Evolutionary conservation across 192 early-diverging fungal genomes (phyloP), one percentile per base, ranked within the genome.

Genomic region (Martensiomyces pterosporus): DNA sequence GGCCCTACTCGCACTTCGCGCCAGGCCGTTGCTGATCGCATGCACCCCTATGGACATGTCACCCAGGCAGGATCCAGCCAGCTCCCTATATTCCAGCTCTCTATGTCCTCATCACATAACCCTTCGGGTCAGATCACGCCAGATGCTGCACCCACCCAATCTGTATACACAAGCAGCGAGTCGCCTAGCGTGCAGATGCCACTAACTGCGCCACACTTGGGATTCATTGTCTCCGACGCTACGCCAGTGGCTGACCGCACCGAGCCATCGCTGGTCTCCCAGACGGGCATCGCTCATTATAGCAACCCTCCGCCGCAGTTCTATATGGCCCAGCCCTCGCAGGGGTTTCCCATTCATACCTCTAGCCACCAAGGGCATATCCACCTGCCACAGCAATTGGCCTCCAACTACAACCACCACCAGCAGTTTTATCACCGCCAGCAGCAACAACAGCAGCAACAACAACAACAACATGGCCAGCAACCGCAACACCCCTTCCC

Each of bases 41-140:
- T 56, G 24, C 56, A 57, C 37, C 68, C 68, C 18, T 72, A 72
- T 49, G 33, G 39, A 17, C 61, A 62, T 13, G 49, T 48, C 18
- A 36, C 29, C 10, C 40, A 27, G 2, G 24, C 41, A 9, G 68
- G 56, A 2, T 29, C 42, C n/a, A 50, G 24, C 29, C 38, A 33
- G 1, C 33, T 64, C 21, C 29, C 47, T 13, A 49, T 25, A 0
- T 58, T 71, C 57, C 56, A 46, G 2, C 39, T 71, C 45, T 47
- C 60, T 14, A 33, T 49, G 4, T 47, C 60, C 22, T 47, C 55
- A n/a, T n/a, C 10, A 29, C 47, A 12, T 25, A 25, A 8, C 33
- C 55, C 4, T 54, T 71, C 12, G 37, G 57, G 24, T 17, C 55
- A 4, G 55, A 71, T 23, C 60, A 63, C 18, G 24, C 24, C n/a